These are phyloP conservation scores for Daphne laureola DNA, from an alignment of 441 rosid genomes.

Conservation along the genomic window DNA sequence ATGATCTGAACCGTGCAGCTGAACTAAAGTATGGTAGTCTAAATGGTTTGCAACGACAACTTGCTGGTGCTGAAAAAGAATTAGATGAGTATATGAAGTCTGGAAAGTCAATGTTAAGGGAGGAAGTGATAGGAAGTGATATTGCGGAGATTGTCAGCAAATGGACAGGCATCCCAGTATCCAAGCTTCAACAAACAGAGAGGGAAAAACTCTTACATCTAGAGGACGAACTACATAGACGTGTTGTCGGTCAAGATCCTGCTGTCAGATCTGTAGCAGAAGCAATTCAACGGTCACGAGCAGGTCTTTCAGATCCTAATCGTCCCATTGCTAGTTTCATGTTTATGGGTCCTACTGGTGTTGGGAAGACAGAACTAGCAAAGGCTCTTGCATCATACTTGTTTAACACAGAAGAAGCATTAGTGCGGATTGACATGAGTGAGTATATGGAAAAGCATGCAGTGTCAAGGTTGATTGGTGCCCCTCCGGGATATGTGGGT, in stretches of 20 bases:
- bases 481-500: conserved; percentile 98
- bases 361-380: conserved; percentile 96
- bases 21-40: conserved; percentile 94
- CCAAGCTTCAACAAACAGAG: conserved; percentile 92
- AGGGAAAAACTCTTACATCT: conserved; percentile 76
- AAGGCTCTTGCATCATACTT: conserved; percentile 86
- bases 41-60: conserved; percentile 79
- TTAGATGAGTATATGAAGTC: conserved; percentile 77
- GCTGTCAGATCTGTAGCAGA: conserved; percentile 92
- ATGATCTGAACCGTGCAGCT: conserved; percentile 97
- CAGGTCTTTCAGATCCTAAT: conserved; percentile 91
- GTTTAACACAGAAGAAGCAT: conserved; percentile 95
- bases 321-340: conserved; percentile 97
- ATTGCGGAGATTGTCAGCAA: conserved; percentile 95
- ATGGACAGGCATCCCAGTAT: conserved; percentile 97
- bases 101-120: conserved; percentile 93
- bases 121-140: conserved; percentile 87
- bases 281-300: conserved; percentile 94
- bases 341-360: conserved; percentile 99
- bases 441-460: conserved; percentile 99
- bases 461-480: conserved; percentile 88
- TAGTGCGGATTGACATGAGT: conserved; percentile 95
- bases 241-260: conserved; percentile 90
- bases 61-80: conserved; percentile 78
- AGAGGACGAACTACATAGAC: conserved; percentile 84